Evolutionary conservation across 495 filamentous ascomycete genomes (phyloP).

Genomic region (Cladorrhinum samala): DNA sequence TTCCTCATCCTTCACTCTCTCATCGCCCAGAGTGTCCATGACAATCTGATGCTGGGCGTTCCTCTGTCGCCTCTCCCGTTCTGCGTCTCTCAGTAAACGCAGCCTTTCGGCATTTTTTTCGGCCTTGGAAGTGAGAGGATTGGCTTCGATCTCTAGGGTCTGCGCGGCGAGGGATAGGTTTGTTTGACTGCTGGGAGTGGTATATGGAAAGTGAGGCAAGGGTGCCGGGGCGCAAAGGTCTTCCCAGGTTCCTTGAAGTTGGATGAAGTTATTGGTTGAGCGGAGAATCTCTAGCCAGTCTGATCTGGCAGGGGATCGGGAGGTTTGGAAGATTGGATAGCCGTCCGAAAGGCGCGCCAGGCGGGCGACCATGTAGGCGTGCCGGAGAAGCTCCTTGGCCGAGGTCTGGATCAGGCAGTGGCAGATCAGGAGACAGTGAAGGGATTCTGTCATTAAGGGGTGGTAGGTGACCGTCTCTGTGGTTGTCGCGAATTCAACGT

Average conservation of each 20-base stretch:
- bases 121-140: too few species aligned
- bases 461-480: constrained; percentile 73
- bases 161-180: background rate
- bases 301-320: constrained; percentile 62
- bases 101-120: too few species aligned
- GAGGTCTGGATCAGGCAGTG: constrained; percentile 71
- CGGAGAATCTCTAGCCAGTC: constrained; percentile 76
- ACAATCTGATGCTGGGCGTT: constrained; percentile 57
- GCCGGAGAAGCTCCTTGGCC: constrained; percentile 62
- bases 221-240: constrained; percentile 63
- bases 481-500: constrained; percentile 15
- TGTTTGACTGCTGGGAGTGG: background rate
- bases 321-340: constrained; percentile 71
- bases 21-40: constrained; percentile 57
- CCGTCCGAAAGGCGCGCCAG: constrained; percentile 68
- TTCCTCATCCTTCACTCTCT: constrained; percentile 58
- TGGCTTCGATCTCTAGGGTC: too few species aligned
- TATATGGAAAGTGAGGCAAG: constrained; percentile 42
- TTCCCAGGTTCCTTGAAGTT: constrained; percentile 59
- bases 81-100: constrained; percentile 24
- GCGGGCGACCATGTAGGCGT: constrained; percentile 72
- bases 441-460: constrained; percentile 65
- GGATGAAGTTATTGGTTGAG: constrained; percentile 58
- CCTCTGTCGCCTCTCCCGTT: constrained; percentile 42
- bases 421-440: constrained; percentile 66